These are phyloP conservation scores for Metschnikowia borealis DNA, from an alignment of 805 yeast species.

Conservation along the genomic window DNA sequence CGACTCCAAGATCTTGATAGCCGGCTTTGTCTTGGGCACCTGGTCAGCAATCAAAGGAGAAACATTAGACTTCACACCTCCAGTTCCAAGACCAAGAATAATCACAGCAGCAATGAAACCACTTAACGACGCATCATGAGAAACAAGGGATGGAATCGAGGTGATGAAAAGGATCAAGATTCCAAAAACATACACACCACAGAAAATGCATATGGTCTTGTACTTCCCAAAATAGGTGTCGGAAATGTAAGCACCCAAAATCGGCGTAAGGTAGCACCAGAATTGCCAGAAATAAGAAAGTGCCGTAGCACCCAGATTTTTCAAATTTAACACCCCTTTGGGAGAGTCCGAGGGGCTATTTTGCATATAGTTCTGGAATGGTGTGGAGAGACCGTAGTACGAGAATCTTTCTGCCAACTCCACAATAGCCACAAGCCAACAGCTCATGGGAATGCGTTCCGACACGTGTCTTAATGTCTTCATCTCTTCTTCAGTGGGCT, in stretches of 20 bases:
- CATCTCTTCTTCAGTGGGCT: conserved; percentile 52
- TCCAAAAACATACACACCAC: conserved; percentile 57
- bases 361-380: conserved; percentile 17
- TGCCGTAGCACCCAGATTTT: conserved; percentile 12
- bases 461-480: conserved; percentile 50
- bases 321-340: conserved; percentile 10
- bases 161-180: conserved; percentile 63
- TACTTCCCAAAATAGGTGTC: conserved; percentile 72
- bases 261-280: conserved; percentile 14
- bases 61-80: conserved; percentile 74
- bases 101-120: conserved; percentile 56
- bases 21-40: conserved; percentile 35
- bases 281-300: conserved; percentile 15
- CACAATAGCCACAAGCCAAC: conserved; percentile 15
- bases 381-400: conserved; percentile 15
- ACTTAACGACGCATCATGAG: conserved; percentile 50
- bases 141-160: conserved; percentile 56
- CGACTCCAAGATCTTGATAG: conserved; percentile 31
- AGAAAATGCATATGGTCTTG: conserved; percentile 59
- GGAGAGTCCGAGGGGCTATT: conserved; percentile 12
- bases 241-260: conserved; percentile 42
- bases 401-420: conserved; percentile 16
- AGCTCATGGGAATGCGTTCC: conserved; percentile 12
- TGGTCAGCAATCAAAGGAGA: conserved; percentile 66
- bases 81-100: conserved; percentile 71